phyloP scores from a whole-genome alignment of 129 eudicot species.

The Centella asiatica region DNA sequence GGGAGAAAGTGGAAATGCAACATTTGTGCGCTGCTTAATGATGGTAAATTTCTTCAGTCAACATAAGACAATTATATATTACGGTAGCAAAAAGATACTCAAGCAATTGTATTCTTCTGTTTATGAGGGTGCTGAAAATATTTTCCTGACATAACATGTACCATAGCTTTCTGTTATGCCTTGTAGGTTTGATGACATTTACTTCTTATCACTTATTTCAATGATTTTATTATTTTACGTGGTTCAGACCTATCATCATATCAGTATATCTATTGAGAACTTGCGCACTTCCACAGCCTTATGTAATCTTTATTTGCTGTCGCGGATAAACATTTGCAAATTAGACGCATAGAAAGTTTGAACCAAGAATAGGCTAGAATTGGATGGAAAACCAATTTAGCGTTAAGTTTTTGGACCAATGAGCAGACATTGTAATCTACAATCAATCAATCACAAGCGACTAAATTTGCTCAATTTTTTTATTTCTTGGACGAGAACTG shows the following conservation, averaged over 20 bases:
- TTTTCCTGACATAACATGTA: not conserved
- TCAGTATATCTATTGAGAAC: not conserved
- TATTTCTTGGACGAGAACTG: too few relatives aligned
- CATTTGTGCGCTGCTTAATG: slow-evolving; percentile 91
- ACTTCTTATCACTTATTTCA: too few relatives aligned
- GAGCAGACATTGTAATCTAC: too few relatives aligned
- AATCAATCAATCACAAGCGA: too few relatives aligned
- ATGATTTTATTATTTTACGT: not conserved
- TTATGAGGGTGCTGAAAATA: not conserved
- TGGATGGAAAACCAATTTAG: not conserved
- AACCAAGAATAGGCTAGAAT: not conserved
- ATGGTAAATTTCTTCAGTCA: slow-evolving; percentile 43
- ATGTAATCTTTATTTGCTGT: not conserved
- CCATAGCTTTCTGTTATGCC: not conserved
- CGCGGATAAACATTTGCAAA: not conserved
- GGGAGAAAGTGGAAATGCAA: slow-evolving; percentile 99
- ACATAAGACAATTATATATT: not conserved
- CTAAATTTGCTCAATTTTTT: too few relatives aligned
- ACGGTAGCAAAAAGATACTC: slow-evolving; percentile 2
- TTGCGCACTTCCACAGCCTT: not conserved
- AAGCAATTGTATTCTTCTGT: not conserved
- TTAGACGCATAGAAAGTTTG: not conserved
- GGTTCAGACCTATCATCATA: not conserved
- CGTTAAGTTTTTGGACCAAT: too few relatives aligned
- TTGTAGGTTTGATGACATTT: not conserved